Evolutionary conservation across 2,329 filamentous ascomycete species (phyloP).

Genomic region (Penicillium paneum): DNA sequence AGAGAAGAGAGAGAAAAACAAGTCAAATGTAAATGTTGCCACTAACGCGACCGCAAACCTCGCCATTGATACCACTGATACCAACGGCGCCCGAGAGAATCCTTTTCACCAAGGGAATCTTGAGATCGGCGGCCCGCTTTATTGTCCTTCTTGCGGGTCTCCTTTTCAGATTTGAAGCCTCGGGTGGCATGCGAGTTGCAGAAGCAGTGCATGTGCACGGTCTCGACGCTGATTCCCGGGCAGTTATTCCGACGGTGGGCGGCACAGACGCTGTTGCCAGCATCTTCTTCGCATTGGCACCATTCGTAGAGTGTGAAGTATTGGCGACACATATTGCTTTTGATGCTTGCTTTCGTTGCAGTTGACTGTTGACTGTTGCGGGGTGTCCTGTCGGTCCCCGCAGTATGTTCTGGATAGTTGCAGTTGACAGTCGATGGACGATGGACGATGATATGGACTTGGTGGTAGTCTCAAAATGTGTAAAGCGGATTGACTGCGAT

Average conservation of each 20-base stretch:
- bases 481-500: background rate
- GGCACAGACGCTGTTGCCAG: slow-evolving; percentile 31
- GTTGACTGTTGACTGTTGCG: background rate
- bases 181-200: slow-evolving; percentile 36
- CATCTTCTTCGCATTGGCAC: slow-evolving; percentile 40
- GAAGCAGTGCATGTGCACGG: slow-evolving; percentile 41
- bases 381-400: background rate
- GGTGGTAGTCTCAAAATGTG: background rate
- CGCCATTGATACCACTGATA: slow-evolving; percentile 34
- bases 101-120: slow-evolving; percentile 27
- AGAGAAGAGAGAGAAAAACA: slow-evolving; percentile 1
- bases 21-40: background rate
- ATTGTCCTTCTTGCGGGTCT: slow-evolving; percentile 25
- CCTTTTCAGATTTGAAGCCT: slow-evolving; percentile 33
- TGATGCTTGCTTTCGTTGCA: background rate
- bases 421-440: background rate
- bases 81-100: slow-evolving; percentile 20
- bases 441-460: background rate
- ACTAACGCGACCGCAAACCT: slow-evolving; percentile 22
- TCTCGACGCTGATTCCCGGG: slow-evolving; percentile 33
- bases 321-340: slow-evolving; percentile 35
- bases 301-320: slow-evolving; percentile 38
- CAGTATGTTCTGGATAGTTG: background rate
- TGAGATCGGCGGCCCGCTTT: slow-evolving; percentile 22
- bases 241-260: slow-evolving; percentile 29